A percentile compares a stretch with the other conserved stretches of the same genome.
Conservation (phyloP, 2,329 filamentous ascomycete species). For the Botrytis squamosa region DNA sequence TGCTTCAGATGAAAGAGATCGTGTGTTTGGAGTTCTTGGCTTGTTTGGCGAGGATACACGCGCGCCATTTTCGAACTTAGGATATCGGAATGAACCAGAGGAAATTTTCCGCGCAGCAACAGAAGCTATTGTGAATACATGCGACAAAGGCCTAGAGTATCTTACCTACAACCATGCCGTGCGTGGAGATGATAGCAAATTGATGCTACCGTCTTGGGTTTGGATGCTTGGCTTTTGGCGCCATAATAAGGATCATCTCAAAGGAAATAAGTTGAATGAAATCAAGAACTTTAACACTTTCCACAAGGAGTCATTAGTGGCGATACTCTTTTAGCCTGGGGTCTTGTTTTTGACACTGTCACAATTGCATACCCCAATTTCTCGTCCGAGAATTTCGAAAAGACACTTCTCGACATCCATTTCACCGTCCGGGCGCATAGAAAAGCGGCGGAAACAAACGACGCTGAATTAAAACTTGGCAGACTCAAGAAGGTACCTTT, state of each 20-base stretch:
- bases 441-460: no score
- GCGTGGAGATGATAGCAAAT: no score
- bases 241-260: neutral
- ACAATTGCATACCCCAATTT: neutral
- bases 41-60: neutral
- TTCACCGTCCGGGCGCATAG: neutral
- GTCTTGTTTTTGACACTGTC: neutral
- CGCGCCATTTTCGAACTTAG: neutral
- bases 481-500: neutral
- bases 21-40: neutral
- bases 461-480: neutral
- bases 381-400: neutral
- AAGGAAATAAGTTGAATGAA: neutral
- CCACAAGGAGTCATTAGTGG: neutral
- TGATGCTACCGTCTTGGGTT: no score
- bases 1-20: neutral
- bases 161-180: no score
- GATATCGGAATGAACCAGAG: neutral
- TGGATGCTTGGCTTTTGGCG: no score
- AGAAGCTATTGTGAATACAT: neutral
- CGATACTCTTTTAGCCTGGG: neutral
- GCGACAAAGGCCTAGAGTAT: no score
- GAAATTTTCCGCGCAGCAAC: neutral
- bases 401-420: neutral
- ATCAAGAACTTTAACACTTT: neutral